These are phyloP conservation scores for Cornus florida DNA, from an alignment of 148 eudicot genomes.

Conservation along the genomic window DNA sequence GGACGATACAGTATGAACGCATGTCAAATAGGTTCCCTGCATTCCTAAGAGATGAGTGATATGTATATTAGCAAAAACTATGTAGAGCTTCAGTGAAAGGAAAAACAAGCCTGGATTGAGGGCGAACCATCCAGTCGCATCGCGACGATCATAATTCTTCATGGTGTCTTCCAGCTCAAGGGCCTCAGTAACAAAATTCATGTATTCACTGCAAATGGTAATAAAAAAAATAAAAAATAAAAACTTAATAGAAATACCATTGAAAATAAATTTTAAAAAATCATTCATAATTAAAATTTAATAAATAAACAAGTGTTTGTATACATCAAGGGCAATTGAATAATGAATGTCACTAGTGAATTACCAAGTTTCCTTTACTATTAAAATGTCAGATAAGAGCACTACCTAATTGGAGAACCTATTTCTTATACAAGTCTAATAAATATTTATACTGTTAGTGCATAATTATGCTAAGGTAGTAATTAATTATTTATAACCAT, in stretches of 20 bases:
- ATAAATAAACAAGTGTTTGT: background rate
- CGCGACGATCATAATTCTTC: constrained; percentile 65
- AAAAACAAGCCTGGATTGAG: constrained; percentile 1
- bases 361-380: background rate
- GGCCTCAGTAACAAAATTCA: constrained; percentile 73
- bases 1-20: background rate
- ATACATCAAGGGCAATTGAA: background rate
- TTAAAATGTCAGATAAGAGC: background rate
- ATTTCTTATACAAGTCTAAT: too few species aligned
- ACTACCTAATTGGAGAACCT: background rate
- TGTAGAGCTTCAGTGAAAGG: background rate
- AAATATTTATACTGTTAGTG: too few species aligned
- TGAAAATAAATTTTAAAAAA: background rate
- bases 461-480: too few species aligned
- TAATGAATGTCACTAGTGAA: background rate
- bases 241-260: background rate
- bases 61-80: background rate
- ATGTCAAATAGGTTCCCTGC: background rate
- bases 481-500: too few species aligned
- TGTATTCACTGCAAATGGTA: constrained; percentile 66
- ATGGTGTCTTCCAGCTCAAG: constrained; percentile 91
- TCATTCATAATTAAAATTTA: background rate
- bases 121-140: constrained; percentile 81
- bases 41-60: background rate
- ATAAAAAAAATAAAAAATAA: background rate